Evolutionary conservation across 148 eudicot species (phyloP), one percentile per base, ranked within the genome.

Genomic region (Drosera capensis): DNA sequence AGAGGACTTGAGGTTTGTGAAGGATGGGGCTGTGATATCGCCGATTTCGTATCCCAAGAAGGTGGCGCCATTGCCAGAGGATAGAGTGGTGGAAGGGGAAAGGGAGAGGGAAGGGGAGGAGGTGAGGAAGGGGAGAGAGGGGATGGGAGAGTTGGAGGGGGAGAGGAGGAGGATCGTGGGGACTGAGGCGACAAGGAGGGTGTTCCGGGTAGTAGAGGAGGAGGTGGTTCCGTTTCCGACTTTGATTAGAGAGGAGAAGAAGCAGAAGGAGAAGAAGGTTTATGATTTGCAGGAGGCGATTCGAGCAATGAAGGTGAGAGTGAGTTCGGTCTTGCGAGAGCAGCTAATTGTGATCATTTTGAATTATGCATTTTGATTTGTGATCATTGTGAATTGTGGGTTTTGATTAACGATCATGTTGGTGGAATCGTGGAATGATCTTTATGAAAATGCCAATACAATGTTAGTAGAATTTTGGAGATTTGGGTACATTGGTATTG

Each of bases 41-140:
- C 63, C 79, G 3, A 50, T 73, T 0, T 71, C 95, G 40, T 68
- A 71, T 26, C 25, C 62, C 1, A 42, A 59, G 16, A 54, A 66
- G 50, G 97, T 90, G 11, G 97, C 97, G 6, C 95, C 95, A 1
- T 49, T 90, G 21, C 97, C 97, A 1, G 95, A 80, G 49, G 75
- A 80, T 28, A 56, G 58, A 20, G 29, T 25, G 28, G 43, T 23
- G 19, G 47, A 29, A 21, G 48, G 0, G 38, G 58, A 1, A 18
- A 52, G 0, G 4, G 47, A n/a, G 12, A 37, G 1, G 29, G 30
- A 36, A 29, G 50, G 49, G 16, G 63, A 28, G 39, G 25, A 45
- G 23, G 45, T 15, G 7, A 41, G n/a, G n/a, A n/a, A n/a, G n/a
- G 21, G 9, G 25, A 20, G 20, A 5, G 50, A 36, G 8, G 46